Evolutionary conservation across 768 basidiomycete species (phyloP).

Genomic region (Amyloporia xantha): DNA sequence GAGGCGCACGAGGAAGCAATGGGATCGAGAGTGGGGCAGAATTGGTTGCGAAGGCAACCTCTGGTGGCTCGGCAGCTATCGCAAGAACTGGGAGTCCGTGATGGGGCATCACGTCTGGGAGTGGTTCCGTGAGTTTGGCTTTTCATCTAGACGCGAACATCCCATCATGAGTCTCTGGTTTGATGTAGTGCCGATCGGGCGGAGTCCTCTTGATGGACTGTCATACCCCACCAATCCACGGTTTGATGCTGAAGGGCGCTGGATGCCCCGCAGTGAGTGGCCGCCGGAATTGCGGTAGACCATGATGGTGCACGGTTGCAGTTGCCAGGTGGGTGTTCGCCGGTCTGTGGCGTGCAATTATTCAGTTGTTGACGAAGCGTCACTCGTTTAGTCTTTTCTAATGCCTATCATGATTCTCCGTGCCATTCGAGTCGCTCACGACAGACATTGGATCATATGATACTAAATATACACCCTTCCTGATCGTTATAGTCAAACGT

Average conservation of each 20-base stretch:
- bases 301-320: too few species aligned
- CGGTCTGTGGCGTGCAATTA: too few species aligned
- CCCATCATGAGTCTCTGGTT: not conserved
- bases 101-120: conserved; percentile 67
- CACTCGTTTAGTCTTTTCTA: too few species aligned
- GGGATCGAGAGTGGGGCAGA: conserved; percentile 80
- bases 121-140: conserved; percentile 71
- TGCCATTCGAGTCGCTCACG: too few species aligned
- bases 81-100: conserved; percentile 68
- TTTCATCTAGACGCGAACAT: not conserved
- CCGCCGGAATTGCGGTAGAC: conserved; percentile 49
- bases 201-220: conserved; percentile 49
- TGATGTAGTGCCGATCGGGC: conserved; percentile 44
- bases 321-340: too few species aligned
- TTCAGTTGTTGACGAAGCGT: too few species aligned
- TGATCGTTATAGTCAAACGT: too few species aligned
- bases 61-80: conserved; percentile 71
- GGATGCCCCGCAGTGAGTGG: conserved; percentile 65
- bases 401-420: too few species aligned
- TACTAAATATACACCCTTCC: too few species aligned
- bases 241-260: conserved; percentile 62
- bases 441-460: too few species aligned
- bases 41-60: conserved; percentile 72
- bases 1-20: conserved; percentile 37
- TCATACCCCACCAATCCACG: conserved; percentile 65